Conservation (phyloP, 129 eudicot species). For the Deinandra increscens region DNA sequence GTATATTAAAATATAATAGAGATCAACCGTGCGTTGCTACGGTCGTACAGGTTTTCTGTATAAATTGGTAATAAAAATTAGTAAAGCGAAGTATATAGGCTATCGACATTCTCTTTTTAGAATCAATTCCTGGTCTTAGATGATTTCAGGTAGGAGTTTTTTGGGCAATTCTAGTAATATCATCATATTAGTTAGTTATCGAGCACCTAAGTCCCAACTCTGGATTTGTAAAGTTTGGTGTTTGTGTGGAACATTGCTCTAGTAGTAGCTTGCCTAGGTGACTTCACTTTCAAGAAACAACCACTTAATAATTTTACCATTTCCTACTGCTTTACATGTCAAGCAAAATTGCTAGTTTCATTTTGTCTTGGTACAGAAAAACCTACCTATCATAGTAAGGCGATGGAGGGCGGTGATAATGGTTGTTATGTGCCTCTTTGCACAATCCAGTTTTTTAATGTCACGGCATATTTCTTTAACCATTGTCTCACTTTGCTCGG, state of each 20-base stretch:
- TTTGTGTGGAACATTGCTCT: neutral
- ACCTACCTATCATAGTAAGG: slow-evolving; percentile 91
- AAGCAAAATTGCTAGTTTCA: neutral
- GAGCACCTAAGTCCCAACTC: slow-evolving; percentile 11
- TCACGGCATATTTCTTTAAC: slow-evolving; percentile 99
- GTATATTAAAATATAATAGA: no score
- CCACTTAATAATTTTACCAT: neutral
- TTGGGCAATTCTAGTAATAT: neutral
- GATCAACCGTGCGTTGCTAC: no score
- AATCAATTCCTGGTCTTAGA: neutral
- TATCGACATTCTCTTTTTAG: no score
- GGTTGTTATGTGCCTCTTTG: slow-evolving; percentile 88
- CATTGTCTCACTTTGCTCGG: slow-evolving; percentile 99
- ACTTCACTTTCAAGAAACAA: neutral
- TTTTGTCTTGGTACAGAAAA: neutral
- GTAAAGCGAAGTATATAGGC: no score
- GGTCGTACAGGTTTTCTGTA: no score
- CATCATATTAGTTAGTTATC: neutral
- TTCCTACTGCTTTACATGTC: slow-evolving; percentile 3
- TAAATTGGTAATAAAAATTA: no score
- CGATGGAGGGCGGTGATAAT: slow-evolving; percentile 91
- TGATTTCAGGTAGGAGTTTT: neutral
- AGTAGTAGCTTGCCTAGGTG: neutral
- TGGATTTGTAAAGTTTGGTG: neutral
- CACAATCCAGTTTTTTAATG: slow-evolving; percentile 93